Evolutionary conservation across 2,329 filamentous ascomycete genomes (phyloP).

Genomic region (Pseudocercospora fuligena): DNA sequence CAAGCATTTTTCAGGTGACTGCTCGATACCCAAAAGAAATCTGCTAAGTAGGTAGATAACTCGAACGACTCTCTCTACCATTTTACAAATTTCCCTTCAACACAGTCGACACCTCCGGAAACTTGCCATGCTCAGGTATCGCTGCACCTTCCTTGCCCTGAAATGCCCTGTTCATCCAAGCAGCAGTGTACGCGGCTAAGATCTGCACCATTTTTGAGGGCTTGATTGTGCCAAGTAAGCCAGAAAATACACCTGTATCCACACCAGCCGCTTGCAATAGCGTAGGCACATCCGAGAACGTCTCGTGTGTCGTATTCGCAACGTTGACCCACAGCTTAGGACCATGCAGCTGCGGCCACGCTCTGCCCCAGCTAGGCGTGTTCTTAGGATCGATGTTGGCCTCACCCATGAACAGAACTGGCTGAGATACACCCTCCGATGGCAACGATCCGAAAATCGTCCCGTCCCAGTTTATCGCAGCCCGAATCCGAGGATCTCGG

Average conservation of each 20-base stretch:
- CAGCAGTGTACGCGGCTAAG: too few species aligned
- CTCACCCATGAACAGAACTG: constrained; percentile 31
- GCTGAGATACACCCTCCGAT: constrained; percentile 27
- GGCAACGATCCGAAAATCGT: constrained; percentile 25
- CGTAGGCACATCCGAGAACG: constrained; percentile 27
- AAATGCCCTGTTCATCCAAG: too few species aligned
- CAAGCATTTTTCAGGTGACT: neutral
- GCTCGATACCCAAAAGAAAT: neutral
- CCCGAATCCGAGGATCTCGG: constrained; percentile 31
- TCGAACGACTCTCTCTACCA: too few species aligned
- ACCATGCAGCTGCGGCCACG: constrained; percentile 32
- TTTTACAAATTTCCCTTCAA: too few species aligned
- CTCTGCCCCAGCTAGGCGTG: constrained; percentile 13
- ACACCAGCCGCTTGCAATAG: constrained; percentile 23
- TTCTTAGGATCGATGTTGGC: constrained; percentile 21
- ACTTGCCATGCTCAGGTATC: neutral
- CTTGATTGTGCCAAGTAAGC: too few species aligned
- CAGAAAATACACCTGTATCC: neutral
- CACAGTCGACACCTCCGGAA: too few species aligned
- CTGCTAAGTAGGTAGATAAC: neutral
- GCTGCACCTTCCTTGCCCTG: too few species aligned
- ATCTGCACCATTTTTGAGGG: too few species aligned
- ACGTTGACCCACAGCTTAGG: constrained; percentile 36
- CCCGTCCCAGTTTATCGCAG: constrained; percentile 33
- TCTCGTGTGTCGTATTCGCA: constrained; percentile 30